Evolutionary conservation across 192 early-diverging fungal genomes (phyloP), one percentile per base, ranked within the genome.

Genomic region (Phycomyces nitens): DNA sequence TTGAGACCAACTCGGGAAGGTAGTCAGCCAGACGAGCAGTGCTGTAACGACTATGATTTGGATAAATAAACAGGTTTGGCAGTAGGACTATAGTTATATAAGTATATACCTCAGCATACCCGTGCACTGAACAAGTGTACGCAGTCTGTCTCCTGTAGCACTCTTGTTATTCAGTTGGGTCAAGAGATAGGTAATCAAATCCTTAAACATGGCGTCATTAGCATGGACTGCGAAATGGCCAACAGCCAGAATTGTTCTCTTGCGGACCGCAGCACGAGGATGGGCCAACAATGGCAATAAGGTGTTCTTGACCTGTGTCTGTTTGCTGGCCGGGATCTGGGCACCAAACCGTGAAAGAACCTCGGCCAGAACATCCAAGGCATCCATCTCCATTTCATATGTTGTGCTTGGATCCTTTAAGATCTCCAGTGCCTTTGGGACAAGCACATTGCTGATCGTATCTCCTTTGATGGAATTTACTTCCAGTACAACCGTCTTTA

Each of bases 401-500:
- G 72, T 70, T 53, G 61, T 47, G 62, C 80, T 67, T 76, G 91
- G 89, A 50, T 72, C 68, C 27, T 82, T 77, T 9, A 94, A 77
- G 49, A 84, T 79, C 11, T 71, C 20, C 38, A 94, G 62, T 12
- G 93, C 64, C 56, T 84, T 83, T 1, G 93, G 92, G 23, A 89
- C 79, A 14, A 95, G 68, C n/a, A 78, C 71, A 58, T 77, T 74
- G 52, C 87, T 77, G 0, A 92, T 75, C 53, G 73, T 83, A 21
- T 66, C 64, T 23, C 88, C 78, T 24, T 73, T 70, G 0, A 65
- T 56, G 23, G 75, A 49, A 26, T 89, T 86, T 0, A 94, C 74
- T 69, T 93, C 89, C 5, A 80, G 64, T 50, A 95, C 79, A 12
- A 95, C 86, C 5, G 91, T 90, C 72, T 95, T 95, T 18, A 80